Percentiles rank a stretch among this genome's conserved stretches.
Evolutionary conservation across 129 eudicot species (phyloP).

Genomic region (Logfia minima): DNA sequence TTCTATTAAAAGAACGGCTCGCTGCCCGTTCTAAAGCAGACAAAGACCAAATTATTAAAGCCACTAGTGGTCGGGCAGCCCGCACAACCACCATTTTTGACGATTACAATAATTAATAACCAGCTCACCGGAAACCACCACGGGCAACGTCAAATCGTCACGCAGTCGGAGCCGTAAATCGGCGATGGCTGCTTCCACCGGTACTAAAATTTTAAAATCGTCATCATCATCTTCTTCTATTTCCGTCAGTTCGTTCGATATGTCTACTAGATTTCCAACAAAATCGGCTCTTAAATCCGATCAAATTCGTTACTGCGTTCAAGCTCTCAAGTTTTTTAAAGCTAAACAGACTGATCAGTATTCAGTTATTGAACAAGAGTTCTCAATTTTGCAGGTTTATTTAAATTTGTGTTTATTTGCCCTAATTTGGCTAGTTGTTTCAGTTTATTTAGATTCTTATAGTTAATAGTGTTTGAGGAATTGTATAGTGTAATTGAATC

Average conservation of each 20-base stretch:
- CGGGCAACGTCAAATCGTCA: constrained; percentile 57
- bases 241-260: constrained; percentile 28
- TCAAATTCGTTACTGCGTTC: constrained; percentile 57
- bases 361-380: constrained; percentile 47
- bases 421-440: background rate
- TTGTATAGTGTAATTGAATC: background rate
- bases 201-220: constrained; percentile 18
- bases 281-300: constrained; percentile 48
- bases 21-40: background rate
- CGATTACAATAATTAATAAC: background rate
- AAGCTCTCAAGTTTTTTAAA: constrained; percentile 62
- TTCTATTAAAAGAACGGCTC: background rate
- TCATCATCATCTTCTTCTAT: constrained; percentile 26
- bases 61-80: background rate
- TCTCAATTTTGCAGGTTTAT: constrained; percentile 59
- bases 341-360: constrained; percentile 36
- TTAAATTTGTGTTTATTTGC: background rate
- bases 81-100: background rate
- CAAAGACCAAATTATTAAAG: background rate
- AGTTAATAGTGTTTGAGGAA: background rate
- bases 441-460: background rate
- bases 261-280: constrained; percentile 45
- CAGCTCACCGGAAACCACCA: constrained; percentile 25
- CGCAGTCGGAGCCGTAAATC: constrained; percentile 57
- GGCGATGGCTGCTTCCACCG: constrained; percentile 59